Base-by-base conservation (phyloP, 768 basidiomycete species). In the Suillus subluteus region DNA sequence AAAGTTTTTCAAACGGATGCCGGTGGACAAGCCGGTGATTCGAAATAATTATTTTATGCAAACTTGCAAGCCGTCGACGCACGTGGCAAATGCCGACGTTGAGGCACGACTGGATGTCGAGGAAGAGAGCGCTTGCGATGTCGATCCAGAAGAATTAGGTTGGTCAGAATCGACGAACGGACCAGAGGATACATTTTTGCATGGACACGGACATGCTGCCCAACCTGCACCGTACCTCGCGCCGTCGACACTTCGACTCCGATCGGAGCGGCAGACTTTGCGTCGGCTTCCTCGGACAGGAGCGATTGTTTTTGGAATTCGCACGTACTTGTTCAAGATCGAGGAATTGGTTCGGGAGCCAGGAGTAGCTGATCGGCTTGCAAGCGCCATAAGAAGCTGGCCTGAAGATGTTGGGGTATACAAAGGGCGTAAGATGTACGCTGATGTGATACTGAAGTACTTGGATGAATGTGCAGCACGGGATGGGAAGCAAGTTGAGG, bases 41-140 rank as follows among this genome's bases (percentile, higher is more conserved):
- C 86, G 92, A 62, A 89, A 89, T 78, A 93, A 94, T 76, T 92
- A 89, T 76, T 76, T 76, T 63, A 73, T 84, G 61, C 82, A 82
- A 69, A 74, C 81, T 62, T 82, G 81, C 55, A 76, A 76, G 66
- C 74, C 75, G 6, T 8, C 13, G 26, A 16, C 62, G 2, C 58
- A 54, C 18, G 62, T n/a, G 16, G 23, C 55, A 37, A 67, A 69
- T 32, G 71, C 66, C 5, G 65, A 58, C 62, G 67, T 71, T n/a
- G 32, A 38, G 13, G 40, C 58, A 18, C 61, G 12, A 37, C 9
- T 30, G 30, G 58, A 54, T 11, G 40, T 64, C 23, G 66, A 66
- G 32, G 68, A 70, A 26, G 68, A 63, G 61, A 75, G 26, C 26
- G 26, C 26, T 26, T 26, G 26, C 26, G 26, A 71, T 13, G 68